Base-by-base conservation (phyloP, 148 eudicot genomes). In the Vaccinium myrtillus region DNA sequence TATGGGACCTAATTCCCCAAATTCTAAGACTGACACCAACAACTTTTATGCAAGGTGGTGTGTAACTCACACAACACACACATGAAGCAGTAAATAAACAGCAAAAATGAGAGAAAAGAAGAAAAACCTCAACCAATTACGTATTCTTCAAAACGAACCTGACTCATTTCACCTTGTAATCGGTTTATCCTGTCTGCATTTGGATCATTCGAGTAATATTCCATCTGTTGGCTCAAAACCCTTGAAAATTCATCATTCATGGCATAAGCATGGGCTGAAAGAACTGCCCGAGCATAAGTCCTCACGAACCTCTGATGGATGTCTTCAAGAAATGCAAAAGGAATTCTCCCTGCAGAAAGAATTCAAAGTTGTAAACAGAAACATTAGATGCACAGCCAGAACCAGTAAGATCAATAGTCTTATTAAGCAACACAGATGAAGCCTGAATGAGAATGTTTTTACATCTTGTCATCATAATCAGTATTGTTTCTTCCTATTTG, bases 241-340 rank as follows among this genome's bases (percentile, higher is more conserved):
- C 99, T 93, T 53, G 98, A 95, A 85, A 97, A 97, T 86, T 97
- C 99, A 85, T 97, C 99, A 88, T 97, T 97, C 98, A 97, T 97
- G 43, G 90, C 98, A 92, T 97, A 97, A 79, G 98, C 96, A 36
- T 95, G 90, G 65, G 99, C 96, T 70, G 93, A 89, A 86, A 87
- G 91, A 39, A 97, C 95, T 74, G 94, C 91, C 78, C 97, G 92
- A 10, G 95, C 98, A 88, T 97, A 97, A 14, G 98, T 90, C 93
- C 90, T 91, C 81, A 97, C 98, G 90, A 95, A 95, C 90, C 94
- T 92, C 84, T 97, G 97, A 89, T 95, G 99, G 83, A 97, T 90
- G n/a, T 97, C 99, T 94, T 97, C 99, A 82, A 95, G 94, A 91
- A 93, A 97, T 2, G 98, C 94, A 90, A 97, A 97, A 27, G 99